These are phyloP conservation scores for Ilex paraguariensis DNA, from an alignment of 305 asterid species.

Conservation along the genomic window DNA sequence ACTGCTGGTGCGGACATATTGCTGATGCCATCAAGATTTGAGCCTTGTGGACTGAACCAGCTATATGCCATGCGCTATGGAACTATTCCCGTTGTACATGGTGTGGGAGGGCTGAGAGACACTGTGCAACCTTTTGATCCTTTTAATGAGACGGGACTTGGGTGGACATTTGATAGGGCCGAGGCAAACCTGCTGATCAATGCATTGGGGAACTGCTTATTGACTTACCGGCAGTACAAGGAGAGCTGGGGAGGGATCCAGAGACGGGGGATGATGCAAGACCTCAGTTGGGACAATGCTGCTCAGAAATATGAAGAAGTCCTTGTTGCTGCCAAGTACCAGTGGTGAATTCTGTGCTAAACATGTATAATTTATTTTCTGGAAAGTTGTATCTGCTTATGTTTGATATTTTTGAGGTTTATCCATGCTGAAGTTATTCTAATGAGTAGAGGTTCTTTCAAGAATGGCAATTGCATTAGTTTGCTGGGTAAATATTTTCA, in stretches of 20 bases:
- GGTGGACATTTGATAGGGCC: slow-evolving; percentile 81
- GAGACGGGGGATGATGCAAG: slow-evolving; percentile 78
- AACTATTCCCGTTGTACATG: slow-evolving; percentile 89
- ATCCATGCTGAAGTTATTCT: too few relatives aligned
- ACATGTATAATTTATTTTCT: neutral
- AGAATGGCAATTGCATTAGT: too few relatives aligned
- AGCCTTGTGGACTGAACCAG: slow-evolving; percentile 97
- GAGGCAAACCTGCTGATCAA: slow-evolving; percentile 47
- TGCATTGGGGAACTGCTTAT: slow-evolving; percentile 75
- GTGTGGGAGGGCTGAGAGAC: slow-evolving; percentile 88
- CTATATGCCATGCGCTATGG: slow-evolving; percentile 91
- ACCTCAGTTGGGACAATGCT: slow-evolving; percentile 87
- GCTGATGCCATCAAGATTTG: slow-evolving; percentile 93
- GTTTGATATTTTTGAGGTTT: too few relatives aligned
- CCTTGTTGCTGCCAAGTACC: slow-evolving; percentile 88
- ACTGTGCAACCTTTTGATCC: slow-evolving; percentile 91
- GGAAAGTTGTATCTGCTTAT: too few relatives aligned
- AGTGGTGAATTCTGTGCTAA: slow-evolving; percentile 47
- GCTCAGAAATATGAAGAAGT: slow-evolving; percentile 84
- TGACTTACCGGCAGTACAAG: slow-evolving; percentile 66
- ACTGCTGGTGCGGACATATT: slow-evolving; percentile 86
- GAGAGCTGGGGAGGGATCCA: slow-evolving; percentile 88
- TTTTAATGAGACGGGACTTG: slow-evolving; percentile 66
- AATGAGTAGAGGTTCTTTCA: too few relatives aligned
- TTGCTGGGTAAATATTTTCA: too few relatives aligned